These are phyloP conservation scores for Grosmannia serpens DNA, from an alignment of 2,329 filamentous ascomycete genomes.

Conservation along the genomic window DNA sequence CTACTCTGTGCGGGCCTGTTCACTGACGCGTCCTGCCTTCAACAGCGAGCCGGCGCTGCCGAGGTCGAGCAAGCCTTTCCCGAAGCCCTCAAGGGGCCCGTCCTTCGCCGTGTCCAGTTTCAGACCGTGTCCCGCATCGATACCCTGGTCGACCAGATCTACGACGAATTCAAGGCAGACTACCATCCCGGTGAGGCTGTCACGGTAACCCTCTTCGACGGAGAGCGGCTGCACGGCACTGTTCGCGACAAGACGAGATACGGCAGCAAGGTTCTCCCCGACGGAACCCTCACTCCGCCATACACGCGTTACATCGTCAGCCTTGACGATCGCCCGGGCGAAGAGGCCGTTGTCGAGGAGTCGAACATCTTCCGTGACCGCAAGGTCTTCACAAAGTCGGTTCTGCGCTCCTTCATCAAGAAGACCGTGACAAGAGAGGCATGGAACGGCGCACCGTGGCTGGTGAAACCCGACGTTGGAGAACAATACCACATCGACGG, in stretches of 20 bases:
- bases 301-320: conserved; percentile 74
- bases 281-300: conserved; percentile 59
- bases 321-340: conserved; percentile 52
- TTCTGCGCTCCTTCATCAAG: conserved; percentile 87
- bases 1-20: conserved; percentile 2
- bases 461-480: conserved; percentile 77
- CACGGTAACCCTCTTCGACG: conserved; percentile 57
- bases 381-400: conserved; percentile 88
- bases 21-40: not conserved
- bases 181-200: conserved; percentile 86
- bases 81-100: conserved; percentile 79
- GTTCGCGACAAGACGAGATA: conserved; percentile 82
- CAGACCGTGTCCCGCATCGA: conserved; percentile 83
- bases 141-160: conserved; percentile 58
- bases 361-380: conserved; percentile 76
- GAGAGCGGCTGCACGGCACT: conserved; percentile 58
- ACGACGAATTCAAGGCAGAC: conserved; percentile 73
- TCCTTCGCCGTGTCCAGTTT: conserved; percentile 84
- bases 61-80: conserved; percentile 90
- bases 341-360: conserved; percentile 71
- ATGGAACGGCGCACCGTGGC: conserved; percentile 94
- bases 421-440: conserved; percentile 85
- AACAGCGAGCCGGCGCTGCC: conserved; percentile 62
- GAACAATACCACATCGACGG: conserved; percentile 75
- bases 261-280: conserved; percentile 45